A percentile compares a stretch with the other conserved stretches of the same genome.
These are phyloP conservation scores for Ceratocystis smalleyi DNA, from an alignment of 2,329 filamentous ascomycete species.

Conservation along the genomic window DNA sequence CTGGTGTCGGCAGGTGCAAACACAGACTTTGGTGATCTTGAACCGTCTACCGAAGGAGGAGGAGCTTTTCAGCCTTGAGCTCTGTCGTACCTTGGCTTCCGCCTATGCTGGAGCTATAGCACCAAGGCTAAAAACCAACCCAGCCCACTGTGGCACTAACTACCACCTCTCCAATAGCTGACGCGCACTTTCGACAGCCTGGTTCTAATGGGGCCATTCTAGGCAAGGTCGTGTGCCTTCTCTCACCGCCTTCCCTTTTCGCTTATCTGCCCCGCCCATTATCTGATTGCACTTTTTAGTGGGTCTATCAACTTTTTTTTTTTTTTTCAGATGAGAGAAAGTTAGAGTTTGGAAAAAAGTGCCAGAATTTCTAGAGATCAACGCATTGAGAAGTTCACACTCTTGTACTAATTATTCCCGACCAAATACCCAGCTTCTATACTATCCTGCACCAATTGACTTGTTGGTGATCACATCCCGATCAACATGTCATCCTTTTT, in stretches of 20 bases:
- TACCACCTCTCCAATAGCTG: constrained; percentile 5
- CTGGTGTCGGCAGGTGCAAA: neutral
- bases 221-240: constrained; percentile 22
- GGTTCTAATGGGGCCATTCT: neutral
- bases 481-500: constrained; percentile 82
- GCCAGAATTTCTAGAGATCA: neutral
- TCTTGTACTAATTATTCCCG: neutral
- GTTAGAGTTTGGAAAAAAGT: constrained; percentile 16
- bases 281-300: constrained; percentile 16
- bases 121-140: neutral
- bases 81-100: constrained; percentile 10
- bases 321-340: constrained; percentile 15
- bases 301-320: constrained; percentile 17
- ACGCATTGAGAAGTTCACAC: neutral
- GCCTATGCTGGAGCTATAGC: constrained; percentile 15
- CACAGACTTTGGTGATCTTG: neutral
- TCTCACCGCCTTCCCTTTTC: constrained; percentile 22
- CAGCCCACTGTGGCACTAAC: constrained; percentile 12
- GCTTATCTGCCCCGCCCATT: constrained; percentile 17
- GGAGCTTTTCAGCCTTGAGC: constrained; percentile 15
- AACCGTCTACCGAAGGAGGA: constrained; percentile 4
- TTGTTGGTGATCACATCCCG: neutral
- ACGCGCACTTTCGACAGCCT: constrained; percentile 17
- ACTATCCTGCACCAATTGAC: neutral
- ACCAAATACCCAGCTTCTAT: neutral